These are phyloP conservation scores for Pythium insidiosum DNA, from an alignment of 352 stramenopile species.

Conservation along the genomic window DNA sequence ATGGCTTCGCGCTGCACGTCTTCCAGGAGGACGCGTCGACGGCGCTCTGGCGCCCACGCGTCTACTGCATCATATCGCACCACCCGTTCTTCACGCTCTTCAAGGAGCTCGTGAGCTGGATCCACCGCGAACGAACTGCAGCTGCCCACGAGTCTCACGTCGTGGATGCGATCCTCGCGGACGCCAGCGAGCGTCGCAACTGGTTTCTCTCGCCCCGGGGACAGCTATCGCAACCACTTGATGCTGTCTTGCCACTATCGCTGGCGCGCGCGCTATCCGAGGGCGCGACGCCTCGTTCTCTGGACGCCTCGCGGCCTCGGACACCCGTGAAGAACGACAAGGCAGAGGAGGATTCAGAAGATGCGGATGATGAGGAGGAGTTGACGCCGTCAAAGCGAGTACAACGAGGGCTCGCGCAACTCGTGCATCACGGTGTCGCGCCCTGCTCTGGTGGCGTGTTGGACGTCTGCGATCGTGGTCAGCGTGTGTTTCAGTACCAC, in stretches of 20 bases:
- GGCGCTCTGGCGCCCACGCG: constrained; percentile 33
- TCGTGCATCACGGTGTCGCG: constrained; percentile 20
- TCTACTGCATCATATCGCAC: constrained; percentile 73
- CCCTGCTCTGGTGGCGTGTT: constrained; percentile 25
- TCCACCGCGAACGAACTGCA: constrained; percentile 31
- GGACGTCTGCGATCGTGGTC: constrained; percentile 25
- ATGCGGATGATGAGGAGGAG: background rate
- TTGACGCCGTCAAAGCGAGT: constrained; percentile 9
- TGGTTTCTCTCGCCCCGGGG: constrained; percentile 51
- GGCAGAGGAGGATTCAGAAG: background rate
- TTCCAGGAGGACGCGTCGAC: constrained; percentile 22
- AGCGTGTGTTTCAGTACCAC: constrained; percentile 49
- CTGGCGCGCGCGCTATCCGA: constrained; percentile 5
- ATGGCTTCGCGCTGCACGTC: constrained; percentile 64
- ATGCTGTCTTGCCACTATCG: background rate
- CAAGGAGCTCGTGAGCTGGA: constrained; percentile 68
- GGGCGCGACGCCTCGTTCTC: background rate
- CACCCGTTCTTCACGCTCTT: constrained; percentile 80
- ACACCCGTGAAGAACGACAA: background rate
- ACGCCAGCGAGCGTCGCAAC: constrained; percentile 31
- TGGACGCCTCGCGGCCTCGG: background rate
- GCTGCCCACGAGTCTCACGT: constrained; percentile 22
- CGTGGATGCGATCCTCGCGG: constrained; percentile 32
- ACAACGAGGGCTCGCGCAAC: constrained; percentile 23
- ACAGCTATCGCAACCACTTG: no score